Conservation (phyloP, 2,329 filamentous ascomycete genomes). For the Fusarium miscanthi region DNA sequence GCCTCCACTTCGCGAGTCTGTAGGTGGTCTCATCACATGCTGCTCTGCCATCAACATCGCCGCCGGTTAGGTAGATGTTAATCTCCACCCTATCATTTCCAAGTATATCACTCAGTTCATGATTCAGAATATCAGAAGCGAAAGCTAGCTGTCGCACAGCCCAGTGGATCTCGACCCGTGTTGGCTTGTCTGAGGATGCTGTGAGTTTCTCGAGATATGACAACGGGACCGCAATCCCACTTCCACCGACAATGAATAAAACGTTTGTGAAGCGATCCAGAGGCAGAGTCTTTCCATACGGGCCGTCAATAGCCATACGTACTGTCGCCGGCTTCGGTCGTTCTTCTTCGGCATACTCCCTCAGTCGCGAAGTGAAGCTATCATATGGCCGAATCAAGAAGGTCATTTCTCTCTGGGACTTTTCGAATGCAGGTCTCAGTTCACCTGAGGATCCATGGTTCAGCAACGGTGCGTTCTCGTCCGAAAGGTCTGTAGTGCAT, state of each 20-base stretch:
- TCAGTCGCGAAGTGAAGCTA: constrained; percentile 51
- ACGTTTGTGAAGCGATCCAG: neutral
- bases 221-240: constrained; percentile 4
- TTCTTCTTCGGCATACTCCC: neutral
- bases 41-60: neutral
- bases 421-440: neutral
- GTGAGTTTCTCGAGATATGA: constrained; percentile 2
- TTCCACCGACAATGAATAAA: constrained; percentile 15
- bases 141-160: constrained; percentile 7
- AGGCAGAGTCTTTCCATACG: neutral
- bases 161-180: constrained; percentile 6
- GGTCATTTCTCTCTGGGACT: constrained; percentile 42
- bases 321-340: neutral
- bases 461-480: neutral
- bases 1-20: neutral
- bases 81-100: neutral
- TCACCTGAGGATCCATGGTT: accelerated
- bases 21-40: too few relatives aligned
- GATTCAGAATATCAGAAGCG: neutral
- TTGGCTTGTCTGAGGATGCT: accelerated
- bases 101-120: neutral
- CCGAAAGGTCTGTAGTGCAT: neutral
- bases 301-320: neutral
- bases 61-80: neutral
- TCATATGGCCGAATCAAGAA: constrained; percentile 60